Evolutionary conservation across 108 stramenopile species (phyloP), one percentile per base, ranked within the genome.

Genomic region (Chaetoceros muelleri): DNA sequence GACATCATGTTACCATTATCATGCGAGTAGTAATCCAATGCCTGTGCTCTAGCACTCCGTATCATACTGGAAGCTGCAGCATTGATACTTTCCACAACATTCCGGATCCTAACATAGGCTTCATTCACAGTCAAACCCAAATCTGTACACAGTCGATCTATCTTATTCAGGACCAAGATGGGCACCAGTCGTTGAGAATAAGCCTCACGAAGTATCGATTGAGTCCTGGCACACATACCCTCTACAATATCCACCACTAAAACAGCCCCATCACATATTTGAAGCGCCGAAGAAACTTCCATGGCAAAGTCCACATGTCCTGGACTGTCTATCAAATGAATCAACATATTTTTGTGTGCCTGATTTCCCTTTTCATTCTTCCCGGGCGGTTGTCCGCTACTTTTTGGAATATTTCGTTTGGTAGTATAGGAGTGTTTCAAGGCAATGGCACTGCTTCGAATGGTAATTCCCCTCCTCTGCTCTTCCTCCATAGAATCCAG

Each of bases 401-500:
- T 17, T 31, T 50, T 17, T 17, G 58, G 20, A 63, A 31, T 17
- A 50, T 21, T 28, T 44, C 19, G 21, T 16, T 27, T 49, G 10
- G 73, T 64, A 30, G 46, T 56, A 52, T 81, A 78, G 2, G 28
- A 5, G 62, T 94, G 86, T n/a, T 71, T 60, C 45, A 97, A 62
- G 23, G 87, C 84, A 67, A 97, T 95, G 45, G 94, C 93, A 17
- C 82, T 84, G 18, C 84, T 67, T 53, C 94, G 76, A 95, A 99
- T 98, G 25, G 98, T 99, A 52, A 99, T 99, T 10, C 98, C 98
- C 24, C 98, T 77, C n/a, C 91, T 80, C 69, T 96, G 95, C 67
- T 96, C 97, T 63, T 93, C 91, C 46, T 81, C 80, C 63, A 79
- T 62, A 48, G 72, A 79, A 64, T 94, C 89, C 60, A 94, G 71